Evolutionary conservation across 2,329 filamentous ascomycete genomes (phyloP).

Genomic region (Capronia americana): DNA sequence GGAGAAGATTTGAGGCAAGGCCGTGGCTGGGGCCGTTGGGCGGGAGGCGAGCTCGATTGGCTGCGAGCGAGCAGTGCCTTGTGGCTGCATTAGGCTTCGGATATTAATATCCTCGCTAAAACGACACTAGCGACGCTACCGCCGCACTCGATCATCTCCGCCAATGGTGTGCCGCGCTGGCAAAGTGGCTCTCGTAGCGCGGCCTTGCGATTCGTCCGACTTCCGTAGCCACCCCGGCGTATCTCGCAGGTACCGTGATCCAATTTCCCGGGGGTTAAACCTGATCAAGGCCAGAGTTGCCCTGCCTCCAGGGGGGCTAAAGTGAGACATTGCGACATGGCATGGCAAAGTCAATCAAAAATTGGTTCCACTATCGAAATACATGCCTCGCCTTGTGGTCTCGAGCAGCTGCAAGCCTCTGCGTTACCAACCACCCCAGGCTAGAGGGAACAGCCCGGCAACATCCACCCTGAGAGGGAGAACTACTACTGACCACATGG

Average conservation of each 20-base stretch:
- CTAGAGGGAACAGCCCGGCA: conserved; percentile 6
- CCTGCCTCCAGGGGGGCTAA: conserved; percentile 26
- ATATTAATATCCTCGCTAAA: conserved; percentile 34
- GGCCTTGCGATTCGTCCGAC: conserved; percentile 9
- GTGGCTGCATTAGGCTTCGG: conserved; percentile 32
- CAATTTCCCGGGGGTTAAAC: conserved; percentile 26
- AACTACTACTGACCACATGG: background rate
- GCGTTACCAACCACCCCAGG: conserved; percentile 25
- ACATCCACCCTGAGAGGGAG: conserved; percentile 7
- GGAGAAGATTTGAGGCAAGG: conserved; percentile 20
- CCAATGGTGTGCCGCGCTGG: background rate
- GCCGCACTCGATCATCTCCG: background rate
- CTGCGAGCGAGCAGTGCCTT: conserved; percentile 23
- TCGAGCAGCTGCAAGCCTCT: background rate
- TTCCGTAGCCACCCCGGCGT: conserved; percentile 20
- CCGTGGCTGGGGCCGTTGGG: conserved; percentile 27
- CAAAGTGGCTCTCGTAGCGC: background rate
- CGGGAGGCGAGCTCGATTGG: conserved; percentile 11
- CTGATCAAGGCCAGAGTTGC: conserved; percentile 4
- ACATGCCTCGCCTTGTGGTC: background rate
- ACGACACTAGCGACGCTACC: background rate
- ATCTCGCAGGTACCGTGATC: conserved; percentile 17
- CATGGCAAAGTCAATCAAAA: conserved; percentile 18
- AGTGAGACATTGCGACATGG: conserved; percentile 34
- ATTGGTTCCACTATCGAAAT: conserved; percentile 11